Evolutionary conservation across 2,329 filamentous ascomycete genomes (phyloP).

Genomic region (Aureobasidium mangrovei): DNA sequence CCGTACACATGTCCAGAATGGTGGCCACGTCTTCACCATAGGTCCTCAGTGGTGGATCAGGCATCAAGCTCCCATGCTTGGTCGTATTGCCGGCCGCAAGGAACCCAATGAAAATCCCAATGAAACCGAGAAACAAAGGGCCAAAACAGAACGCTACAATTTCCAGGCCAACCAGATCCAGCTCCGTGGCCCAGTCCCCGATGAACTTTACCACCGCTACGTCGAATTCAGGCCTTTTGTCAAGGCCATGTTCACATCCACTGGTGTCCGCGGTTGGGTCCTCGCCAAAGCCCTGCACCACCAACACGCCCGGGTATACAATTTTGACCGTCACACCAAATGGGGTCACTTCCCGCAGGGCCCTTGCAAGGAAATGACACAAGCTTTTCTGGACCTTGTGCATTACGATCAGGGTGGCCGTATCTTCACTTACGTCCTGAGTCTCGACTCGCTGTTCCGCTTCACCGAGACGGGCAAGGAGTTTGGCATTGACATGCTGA

Average conservation of each 20-base stretch:
- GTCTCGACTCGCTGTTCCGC: constrained; percentile 73
- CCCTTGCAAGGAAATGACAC: constrained; percentile 60
- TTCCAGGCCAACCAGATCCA: constrained; percentile 94
- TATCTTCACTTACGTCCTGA: constrained; percentile 86
- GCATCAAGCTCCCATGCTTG: constrained; percentile 84
- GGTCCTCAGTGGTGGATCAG: constrained; percentile 70
- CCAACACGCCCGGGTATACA: constrained; percentile 83
- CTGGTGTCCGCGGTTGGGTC: constrained; percentile 68
- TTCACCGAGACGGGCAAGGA: constrained; percentile 96
- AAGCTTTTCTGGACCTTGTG: constrained; percentile 75
- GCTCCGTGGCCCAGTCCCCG: constrained; percentile 71
- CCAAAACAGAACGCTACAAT: constrained; percentile 55
- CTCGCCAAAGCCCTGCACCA: constrained; percentile 81
- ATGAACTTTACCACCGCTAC: constrained; percentile 77
- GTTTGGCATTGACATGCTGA: constrained; percentile 85
- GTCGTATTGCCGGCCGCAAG: constrained; percentile 62
- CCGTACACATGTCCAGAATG: constrained; percentile 54
- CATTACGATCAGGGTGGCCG: constrained; percentile 80
- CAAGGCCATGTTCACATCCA: constrained; percentile 74
- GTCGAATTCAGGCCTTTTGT: constrained; percentile 91
- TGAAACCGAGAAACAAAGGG: constrained; percentile 33
- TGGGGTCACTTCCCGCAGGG: constrained; percentile 53
- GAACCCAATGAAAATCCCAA: constrained; percentile 41
- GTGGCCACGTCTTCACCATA: constrained; percentile 67
- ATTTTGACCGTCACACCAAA: constrained; percentile 68